Evolutionary conservation across 495 filamentous ascomycete genomes (phyloP), one percentile per base, ranked within the genome.

Genomic region (Daldinia grandis): DNA sequence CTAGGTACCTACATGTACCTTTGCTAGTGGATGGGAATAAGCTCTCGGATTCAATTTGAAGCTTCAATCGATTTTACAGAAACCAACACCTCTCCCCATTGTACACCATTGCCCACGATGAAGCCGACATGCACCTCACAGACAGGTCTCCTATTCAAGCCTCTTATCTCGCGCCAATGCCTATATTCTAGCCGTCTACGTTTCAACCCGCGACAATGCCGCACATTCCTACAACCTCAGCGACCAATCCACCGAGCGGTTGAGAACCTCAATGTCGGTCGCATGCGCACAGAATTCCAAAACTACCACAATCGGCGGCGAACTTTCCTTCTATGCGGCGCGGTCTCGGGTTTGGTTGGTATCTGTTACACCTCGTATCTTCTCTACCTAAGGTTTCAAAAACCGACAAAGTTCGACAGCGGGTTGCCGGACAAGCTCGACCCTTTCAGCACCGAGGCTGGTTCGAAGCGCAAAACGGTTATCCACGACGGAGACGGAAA

Each of bases 401-500:
- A 81, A 42, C 76, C 79, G 47, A 71, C 63, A 51, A 78, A 86
- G 51, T 40, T 78, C 40, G 83, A 88, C 78, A 78, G 86, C 76
- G 74, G 79, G 69, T 66, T 77, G 27, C 81, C 72, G 30, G 58
- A 69, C 33, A 73, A 73, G 58, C 81, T 81, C 12, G 78, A 86
- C 56, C 82, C 86, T 6, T 76, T 85, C 28, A 79, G 76, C 12
- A 78, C 64, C 15, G 70, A 80, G 19, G 74, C 78, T 17, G 81
- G 79, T 30, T 74, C 76, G 1, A 85, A 84, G 66, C 83, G 86
- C 74, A 87, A 89, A 60, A 81, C 88, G 3, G 78, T 89, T 0
- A 76, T 88, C 1, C 84, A 85, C 60, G 82, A 83, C 57, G 68
- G 65, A 31, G 85, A 86, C 3, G 87, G 90, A n/a, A 83, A 81